Evolutionary conservation across 208 protist genomes (phyloP).

Genomic region (Tritrichomonas foetus): DNA sequence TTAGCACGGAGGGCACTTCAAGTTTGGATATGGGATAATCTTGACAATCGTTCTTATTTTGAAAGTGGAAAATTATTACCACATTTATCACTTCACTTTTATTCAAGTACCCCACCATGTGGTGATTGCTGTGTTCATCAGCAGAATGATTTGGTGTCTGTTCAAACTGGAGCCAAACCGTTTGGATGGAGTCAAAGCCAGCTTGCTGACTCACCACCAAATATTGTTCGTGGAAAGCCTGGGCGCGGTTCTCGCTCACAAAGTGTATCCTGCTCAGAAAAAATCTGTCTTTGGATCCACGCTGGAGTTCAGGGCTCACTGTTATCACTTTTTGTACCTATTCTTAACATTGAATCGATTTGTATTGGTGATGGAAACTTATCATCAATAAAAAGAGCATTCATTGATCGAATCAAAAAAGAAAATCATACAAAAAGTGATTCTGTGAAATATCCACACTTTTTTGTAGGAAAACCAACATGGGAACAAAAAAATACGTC

Average conservation of each 20-base stretch:
- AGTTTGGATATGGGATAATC: neutral
- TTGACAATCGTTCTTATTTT: neutral
- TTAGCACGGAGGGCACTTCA: neutral
- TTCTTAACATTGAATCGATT: neutral
- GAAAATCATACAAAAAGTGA: neutral
- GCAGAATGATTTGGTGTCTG: neutral
- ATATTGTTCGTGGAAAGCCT: conserved; percentile 21
- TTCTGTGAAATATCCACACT: too few relatives aligned
- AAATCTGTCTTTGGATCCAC: neutral
- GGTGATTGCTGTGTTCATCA: conserved; percentile 29
- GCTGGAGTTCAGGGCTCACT: neutral
- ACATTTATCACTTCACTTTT: neutral
- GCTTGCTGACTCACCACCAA: neutral
- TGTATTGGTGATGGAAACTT: neutral
- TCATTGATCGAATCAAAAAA: neutral
- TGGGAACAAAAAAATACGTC: neutral
- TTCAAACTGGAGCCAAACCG: conserved; percentile 10
- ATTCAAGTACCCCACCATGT: neutral
- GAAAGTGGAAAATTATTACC: neutral
- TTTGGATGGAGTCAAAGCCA: conserved; percentile 14
- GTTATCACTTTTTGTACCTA: neutral
- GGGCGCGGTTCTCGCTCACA: neutral
- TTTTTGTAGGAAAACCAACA: neutral
- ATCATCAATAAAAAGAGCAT: neutral
- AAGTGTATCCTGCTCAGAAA: conserved; percentile 13